phyloP scores from a whole-genome alignment of 768 basidiomycete genomes.

The Butyriboletus loyo region DNA sequence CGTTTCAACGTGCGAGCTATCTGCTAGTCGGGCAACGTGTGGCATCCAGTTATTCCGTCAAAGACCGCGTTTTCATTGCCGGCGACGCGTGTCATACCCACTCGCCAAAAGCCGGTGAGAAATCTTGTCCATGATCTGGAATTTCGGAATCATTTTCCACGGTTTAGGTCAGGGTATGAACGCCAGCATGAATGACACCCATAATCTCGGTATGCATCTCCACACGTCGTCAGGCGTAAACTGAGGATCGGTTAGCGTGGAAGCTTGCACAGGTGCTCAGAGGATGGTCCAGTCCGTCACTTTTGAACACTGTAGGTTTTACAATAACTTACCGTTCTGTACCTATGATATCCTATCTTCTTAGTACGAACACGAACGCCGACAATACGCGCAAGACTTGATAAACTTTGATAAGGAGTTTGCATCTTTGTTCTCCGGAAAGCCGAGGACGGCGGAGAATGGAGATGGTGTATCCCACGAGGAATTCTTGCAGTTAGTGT shows the following conservation, averaged over 20 bases:
- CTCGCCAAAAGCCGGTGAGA: slow-evolving; percentile 60
- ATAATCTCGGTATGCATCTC: slow-evolving; percentile 52
- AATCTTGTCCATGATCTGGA: not conserved
- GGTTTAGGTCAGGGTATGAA: slow-evolving; percentile 69
- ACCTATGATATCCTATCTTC: not conserved
- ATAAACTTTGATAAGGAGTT: slow-evolving; percentile 70
- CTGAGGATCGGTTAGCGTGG: slow-evolving; percentile 47
- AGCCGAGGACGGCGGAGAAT: slow-evolving; percentile 48
- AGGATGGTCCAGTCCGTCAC: slow-evolving; percentile 36
- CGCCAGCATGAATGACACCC: slow-evolving; percentile 72
- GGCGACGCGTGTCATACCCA: slow-evolving; percentile 76
- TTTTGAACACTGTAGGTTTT: slow-evolving; percentile 41
- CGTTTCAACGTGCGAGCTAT: not conserved
- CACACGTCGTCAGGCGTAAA: slow-evolving; percentile 34
- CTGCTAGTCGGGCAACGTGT: slow-evolving; percentile 68
- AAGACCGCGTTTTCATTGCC: slow-evolving; percentile 71
- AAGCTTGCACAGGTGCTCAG: slow-evolving; percentile 45
- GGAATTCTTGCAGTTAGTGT: slow-evolving; percentile 34
- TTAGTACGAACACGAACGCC: slow-evolving; percentile 68
- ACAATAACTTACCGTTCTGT: not conserved
- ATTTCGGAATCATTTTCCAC: not conserved
- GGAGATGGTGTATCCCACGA: slow-evolving; percentile 34
- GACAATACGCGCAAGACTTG: slow-evolving; percentile 67
- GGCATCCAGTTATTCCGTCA: slow-evolving; percentile 55
- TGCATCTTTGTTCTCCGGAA: slow-evolving; percentile 64